Conservation (phyloP, 2,329 filamentous ascomycete genomes). For the Ophiosphaerella herpotricha region DNA sequence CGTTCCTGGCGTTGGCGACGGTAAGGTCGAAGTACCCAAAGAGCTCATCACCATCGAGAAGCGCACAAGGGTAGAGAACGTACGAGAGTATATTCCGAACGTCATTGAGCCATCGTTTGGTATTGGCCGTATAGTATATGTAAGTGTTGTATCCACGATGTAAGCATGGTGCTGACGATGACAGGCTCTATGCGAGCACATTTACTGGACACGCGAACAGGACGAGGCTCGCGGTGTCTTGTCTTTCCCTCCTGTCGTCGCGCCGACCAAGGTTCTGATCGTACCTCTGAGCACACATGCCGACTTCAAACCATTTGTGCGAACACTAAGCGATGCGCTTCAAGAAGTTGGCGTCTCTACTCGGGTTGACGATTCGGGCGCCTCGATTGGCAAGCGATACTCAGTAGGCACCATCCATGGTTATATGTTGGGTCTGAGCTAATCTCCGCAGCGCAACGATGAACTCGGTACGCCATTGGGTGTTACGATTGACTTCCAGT, state of each 20-base stretch:
- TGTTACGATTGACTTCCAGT: slow-evolving; percentile 95
- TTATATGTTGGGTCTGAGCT: slow-evolving; percentile 10
- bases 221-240: slow-evolving; percentile 83
- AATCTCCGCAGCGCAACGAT: slow-evolving; percentile 71
- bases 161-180: slow-evolving; percentile 44
- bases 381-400: slow-evolving; percentile 89
- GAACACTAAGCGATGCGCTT: slow-evolving; percentile 74
- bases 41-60: slow-evolving; percentile 85
- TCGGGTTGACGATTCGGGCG: slow-evolving; percentile 86
- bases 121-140: slow-evolving; percentile 92
- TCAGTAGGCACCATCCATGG: slow-evolving; percentile 42
- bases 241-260: slow-evolving; percentile 75
- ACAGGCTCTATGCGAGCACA: slow-evolving; percentile 90
- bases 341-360: slow-evolving; percentile 78
- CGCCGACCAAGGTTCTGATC: slow-evolving; percentile 94
- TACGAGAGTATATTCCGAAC: slow-evolving; percentile 90
- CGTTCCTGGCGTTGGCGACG: slow-evolving; percentile 68
- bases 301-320: slow-evolving; percentile 78
- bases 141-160: slow-evolving; percentile 15
- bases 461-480: slow-evolving; percentile 93
- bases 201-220: slow-evolving; percentile 86
- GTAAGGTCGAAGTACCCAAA: slow-evolving; percentile 77
- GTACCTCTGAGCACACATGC: slow-evolving; percentile 83
- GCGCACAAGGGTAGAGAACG: slow-evolving; percentile 79
- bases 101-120: slow-evolving; percentile 98